Percentiles rank a stretch among this genome's conserved stretches.
Conservation (phyloP, 176 grass and related monocot genomes). For the Oryza glumipatula region DNA sequence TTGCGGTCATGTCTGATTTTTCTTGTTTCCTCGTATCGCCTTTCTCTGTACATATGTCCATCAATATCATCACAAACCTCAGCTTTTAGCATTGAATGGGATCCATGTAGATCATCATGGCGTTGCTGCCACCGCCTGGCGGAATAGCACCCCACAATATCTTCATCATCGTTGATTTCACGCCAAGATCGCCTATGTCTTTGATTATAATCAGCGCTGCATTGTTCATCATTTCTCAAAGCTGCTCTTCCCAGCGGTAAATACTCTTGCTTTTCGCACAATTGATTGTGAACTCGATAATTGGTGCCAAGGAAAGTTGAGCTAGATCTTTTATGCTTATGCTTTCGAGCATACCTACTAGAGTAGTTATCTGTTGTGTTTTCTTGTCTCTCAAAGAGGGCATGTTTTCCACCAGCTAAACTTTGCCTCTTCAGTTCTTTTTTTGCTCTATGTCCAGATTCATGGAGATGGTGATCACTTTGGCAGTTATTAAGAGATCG, state of each 20-base stretch:
- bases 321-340: conserved; percentile 42
- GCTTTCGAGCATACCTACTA: conserved; percentile 35
- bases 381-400: conserved; percentile 37
- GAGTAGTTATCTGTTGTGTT: conserved; percentile 39
- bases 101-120: conserved; percentile 19
- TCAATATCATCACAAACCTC: conserved; percentile 35
- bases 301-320: conserved; percentile 37
- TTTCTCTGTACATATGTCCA: conserved; percentile 40
- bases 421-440: conserved; percentile 33
- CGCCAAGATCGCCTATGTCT: conserved; percentile 5
- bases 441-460: conserved; percentile 32
- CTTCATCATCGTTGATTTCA: conserved; percentile 44
- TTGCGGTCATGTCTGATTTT: conserved; percentile 15
- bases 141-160: conserved; percentile 28
- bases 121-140: conserved; percentile 23
- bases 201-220: conserved; percentile 19
- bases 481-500: conserved; percentile 11
- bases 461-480: conserved; percentile 7
- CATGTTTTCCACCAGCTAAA: conserved; percentile 29
- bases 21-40: conserved; percentile 42
- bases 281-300: conserved; percentile 19
- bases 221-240: conserved; percentile 29
- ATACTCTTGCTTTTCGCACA: conserved; percentile 33
- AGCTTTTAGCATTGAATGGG: conserved; percentile 43
- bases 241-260: conserved; percentile 24